Conservation (phyloP, 768 basidiomycete genomes). For the Austroboletus eburneus region DNA sequence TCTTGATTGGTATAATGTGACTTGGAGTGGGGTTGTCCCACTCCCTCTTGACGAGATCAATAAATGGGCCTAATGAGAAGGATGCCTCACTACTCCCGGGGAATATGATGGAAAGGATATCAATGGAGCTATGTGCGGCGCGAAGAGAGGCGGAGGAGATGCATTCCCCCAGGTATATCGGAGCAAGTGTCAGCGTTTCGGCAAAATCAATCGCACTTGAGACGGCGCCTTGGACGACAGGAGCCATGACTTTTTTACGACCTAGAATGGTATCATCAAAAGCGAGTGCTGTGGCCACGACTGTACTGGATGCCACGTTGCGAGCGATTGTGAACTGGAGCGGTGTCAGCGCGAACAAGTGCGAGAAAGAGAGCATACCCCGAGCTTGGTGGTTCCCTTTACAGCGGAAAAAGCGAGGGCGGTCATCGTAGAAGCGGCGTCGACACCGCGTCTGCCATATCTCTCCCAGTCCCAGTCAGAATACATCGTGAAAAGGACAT, state of each 20-base stretch:
- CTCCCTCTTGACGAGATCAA: slow-evolving; percentile 74
- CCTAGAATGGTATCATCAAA: slow-evolving; percentile 69
- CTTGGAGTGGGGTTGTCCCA: slow-evolving; percentile 56
- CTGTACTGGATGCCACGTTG: slow-evolving; percentile 52
- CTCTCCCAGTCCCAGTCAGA: slow-evolving; percentile 39
- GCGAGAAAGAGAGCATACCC: slow-evolving; percentile 43
- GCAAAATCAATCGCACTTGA: slow-evolving; percentile 58
- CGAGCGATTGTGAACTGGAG: slow-evolving; percentile 66
- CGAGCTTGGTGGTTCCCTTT: slow-evolving; percentile 63
- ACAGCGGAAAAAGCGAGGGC: slow-evolving; percentile 65
- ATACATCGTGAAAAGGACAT: slow-evolving; percentile 21
- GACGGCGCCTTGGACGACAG: slow-evolving; percentile 54
- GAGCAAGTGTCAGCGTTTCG: slow-evolving; percentile 70
- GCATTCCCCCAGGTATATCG: slow-evolving; percentile 71
- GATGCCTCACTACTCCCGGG: slow-evolving; percentile 75
- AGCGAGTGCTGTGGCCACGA: slow-evolving; percentile 53
- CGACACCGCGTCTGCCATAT: slow-evolving; percentile 54
- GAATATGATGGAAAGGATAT: slow-evolving; percentile 67
- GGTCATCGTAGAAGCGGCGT: slow-evolving; percentile 60
- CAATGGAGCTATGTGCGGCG: slow-evolving; percentile 73
- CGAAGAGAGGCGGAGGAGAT: slow-evolving; percentile 70
- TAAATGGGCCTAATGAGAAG: slow-evolving; percentile 77
- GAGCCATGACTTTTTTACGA: slow-evolving; percentile 53
- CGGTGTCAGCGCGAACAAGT: slow-evolving; percentile 9
- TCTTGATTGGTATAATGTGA: slow-evolving; percentile 52